A percentile compares a stretch with the other conserved stretches of the same genome.
These are phyloP conservation scores for Yarrowia galli DNA, from an alignment of 1,139 yeast genomes.

Conservation along the genomic window DNA sequence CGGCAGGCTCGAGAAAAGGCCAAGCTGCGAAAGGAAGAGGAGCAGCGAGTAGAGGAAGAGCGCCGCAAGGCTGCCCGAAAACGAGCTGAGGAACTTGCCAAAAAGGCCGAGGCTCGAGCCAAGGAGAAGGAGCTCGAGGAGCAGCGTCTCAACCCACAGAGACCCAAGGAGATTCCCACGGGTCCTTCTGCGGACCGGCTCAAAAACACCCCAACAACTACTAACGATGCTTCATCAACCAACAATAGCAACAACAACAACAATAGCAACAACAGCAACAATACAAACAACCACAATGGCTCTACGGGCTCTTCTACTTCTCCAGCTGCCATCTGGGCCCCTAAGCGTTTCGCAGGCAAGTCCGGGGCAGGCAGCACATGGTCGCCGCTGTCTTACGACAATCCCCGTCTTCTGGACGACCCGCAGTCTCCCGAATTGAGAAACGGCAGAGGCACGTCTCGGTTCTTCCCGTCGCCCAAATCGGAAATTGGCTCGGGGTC, in stretches of 20 bases:
- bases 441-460: slow-evolving; percentile 35
- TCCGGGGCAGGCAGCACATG: not conserved
- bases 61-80: slow-evolving; percentile 46
- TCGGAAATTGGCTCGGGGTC: slow-evolving; percentile 29
- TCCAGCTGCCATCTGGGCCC: slow-evolving; percentile 22
- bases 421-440: slow-evolving; percentile 29
- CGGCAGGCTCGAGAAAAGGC: slow-evolving; percentile 49
- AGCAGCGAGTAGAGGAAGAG: slow-evolving; percentile 47
- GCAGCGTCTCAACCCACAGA: not conserved
- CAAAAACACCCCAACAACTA: slow-evolving; percentile 5
- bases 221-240: slow-evolving; percentile 14
- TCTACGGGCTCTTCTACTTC: slow-evolving; percentile 3
- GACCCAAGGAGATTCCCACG: slow-evolving; percentile 20
- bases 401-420: slow-evolving; percentile 33
- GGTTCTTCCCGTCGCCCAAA: slow-evolving; percentile 40
- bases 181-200: slow-evolving; percentile 20
- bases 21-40: slow-evolving; percentile 51
- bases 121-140: slow-evolving; percentile 40
- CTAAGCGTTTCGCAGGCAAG: slow-evolving; percentile 22
- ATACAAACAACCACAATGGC: not conserved
- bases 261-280: not conserved
- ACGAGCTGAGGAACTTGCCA: slow-evolving; percentile 49
- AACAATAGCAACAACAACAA: not conserved
- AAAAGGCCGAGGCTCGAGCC: slow-evolving; percentile 45
- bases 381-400: slow-evolving; percentile 28